Conservation (phyloP, 768 basidiomycete genomes). For the Boletellus ananas region DNA sequence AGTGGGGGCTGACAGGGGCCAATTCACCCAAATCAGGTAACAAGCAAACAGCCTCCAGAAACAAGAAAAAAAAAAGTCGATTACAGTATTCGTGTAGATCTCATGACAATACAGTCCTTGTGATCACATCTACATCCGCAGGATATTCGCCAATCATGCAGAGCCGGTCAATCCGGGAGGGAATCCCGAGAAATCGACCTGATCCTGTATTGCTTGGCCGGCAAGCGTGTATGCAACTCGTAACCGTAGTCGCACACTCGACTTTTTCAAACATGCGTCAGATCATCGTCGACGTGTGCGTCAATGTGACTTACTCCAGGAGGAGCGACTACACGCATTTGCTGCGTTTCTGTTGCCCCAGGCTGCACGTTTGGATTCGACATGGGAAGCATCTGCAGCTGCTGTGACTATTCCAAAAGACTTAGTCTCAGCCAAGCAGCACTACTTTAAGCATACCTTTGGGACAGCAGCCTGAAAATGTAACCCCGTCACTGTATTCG, state of each 20-base stretch:
- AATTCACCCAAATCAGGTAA: constrained; percentile 6
- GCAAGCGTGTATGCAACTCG: constrained; percentile 74
- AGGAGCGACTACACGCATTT: constrained; percentile 89
- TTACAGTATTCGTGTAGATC: constrained; percentile 19
- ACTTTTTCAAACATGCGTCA: constrained; percentile 41
- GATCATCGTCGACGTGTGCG: not conserved
- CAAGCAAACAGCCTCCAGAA: not conserved
- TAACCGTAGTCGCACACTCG: constrained; percentile 77
- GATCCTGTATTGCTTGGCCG: constrained; percentile 78
- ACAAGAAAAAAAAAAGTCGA: not conserved
- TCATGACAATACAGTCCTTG: constrained; percentile 10
- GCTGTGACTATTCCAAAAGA: constrained; percentile 68
- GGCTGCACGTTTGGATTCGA: constrained; percentile 77
- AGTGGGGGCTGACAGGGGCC: constrained; percentile 21
- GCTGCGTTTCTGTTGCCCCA: constrained; percentile 86
- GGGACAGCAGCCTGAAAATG: constrained; percentile 98
- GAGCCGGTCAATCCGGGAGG: constrained; percentile 67
- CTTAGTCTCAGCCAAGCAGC: not conserved
- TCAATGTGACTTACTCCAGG: constrained; percentile 58
- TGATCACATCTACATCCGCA: constrained; percentile 16
- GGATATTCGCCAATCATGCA: constrained; percentile 13
- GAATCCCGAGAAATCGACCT: constrained; percentile 92
- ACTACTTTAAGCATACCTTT: constrained; percentile 51
- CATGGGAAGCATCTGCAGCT: constrained; percentile 97
- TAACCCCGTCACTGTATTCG: constrained; percentile 52